phyloP scores from a whole-genome alignment of 768 basidiomycete genomes.

The Clavulina sp. region DNA sequence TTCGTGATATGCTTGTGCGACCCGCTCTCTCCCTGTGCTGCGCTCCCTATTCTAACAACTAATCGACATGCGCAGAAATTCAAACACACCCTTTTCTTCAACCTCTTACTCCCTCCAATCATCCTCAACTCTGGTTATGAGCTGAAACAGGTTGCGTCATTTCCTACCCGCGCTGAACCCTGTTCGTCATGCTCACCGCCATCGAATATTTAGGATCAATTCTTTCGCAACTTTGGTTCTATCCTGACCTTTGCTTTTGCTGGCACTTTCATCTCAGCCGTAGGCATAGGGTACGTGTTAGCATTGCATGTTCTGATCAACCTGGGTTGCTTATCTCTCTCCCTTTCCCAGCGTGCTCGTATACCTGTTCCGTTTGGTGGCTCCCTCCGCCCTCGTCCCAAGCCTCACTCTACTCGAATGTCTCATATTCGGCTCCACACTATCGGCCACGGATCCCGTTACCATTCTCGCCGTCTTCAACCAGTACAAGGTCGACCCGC shows the following conservation, averaged over 20 bases:
- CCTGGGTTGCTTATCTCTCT: constrained; percentile 24
- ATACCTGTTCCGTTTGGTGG: constrained; percentile 86
- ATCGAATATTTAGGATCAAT: constrained; percentile 58
- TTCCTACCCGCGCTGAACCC: not conserved
- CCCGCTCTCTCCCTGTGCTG: not conserved
- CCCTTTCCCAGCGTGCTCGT: constrained; percentile 63
- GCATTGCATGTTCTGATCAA: not conserved
- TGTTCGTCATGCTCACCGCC: not conserved
- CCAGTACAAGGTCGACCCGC: constrained; percentile 96
- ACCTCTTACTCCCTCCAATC: constrained; percentile 92
- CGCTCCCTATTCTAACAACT: not conserved
- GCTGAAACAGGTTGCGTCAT: constrained; percentile 62
- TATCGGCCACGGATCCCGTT: constrained; percentile 95
- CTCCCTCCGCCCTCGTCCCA: constrained; percentile 54
- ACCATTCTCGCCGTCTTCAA: constrained; percentile 98
- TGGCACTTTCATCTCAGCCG: constrained; percentile 90
- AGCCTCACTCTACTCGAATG: constrained; percentile 81
- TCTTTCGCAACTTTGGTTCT: constrained; percentile 95
- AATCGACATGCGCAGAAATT: constrained; percentile 48
- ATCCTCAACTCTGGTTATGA: constrained; percentile 97
- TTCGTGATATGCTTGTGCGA: constrained; percentile 93
- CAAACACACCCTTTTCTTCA: constrained; percentile 95
- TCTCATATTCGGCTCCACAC: constrained; percentile 86
- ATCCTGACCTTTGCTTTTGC: constrained; percentile 87
- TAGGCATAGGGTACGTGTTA: constrained; percentile 76